Conservation (phyloP, 805 yeast genomes). For the Metschnikowia arizonensis region DNA sequence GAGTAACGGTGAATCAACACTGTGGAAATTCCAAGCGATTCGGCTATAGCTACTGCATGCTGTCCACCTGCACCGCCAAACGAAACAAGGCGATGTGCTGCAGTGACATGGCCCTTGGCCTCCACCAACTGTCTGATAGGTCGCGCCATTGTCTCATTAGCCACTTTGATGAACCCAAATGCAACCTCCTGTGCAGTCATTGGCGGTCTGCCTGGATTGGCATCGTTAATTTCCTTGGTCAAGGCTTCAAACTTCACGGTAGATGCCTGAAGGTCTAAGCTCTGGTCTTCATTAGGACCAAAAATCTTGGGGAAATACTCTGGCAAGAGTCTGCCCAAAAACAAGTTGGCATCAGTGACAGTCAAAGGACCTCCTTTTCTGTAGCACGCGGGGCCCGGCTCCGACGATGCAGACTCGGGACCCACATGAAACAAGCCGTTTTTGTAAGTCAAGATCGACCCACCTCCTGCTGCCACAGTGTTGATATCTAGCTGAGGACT, state of each 20-base stretch:
- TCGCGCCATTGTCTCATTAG: slow-evolving; percentile 20
- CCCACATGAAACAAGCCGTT: slow-evolving; percentile 21
- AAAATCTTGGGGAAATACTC: slow-evolving; percentile 20
- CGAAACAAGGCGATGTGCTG: slow-evolving; percentile 17
- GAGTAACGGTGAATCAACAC: slow-evolving; percentile 19
- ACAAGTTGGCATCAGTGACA: slow-evolving; percentile 20
- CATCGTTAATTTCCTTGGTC: slow-evolving; percentile 14
- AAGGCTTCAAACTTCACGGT: slow-evolving; percentile 12
- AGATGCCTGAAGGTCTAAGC: slow-evolving; percentile 15
- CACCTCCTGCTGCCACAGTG: slow-evolving; percentile 49
- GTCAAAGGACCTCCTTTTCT: slow-evolving; percentile 21
- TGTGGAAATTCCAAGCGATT: slow-evolving; percentile 16
- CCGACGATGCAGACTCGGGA: slow-evolving; percentile 19
- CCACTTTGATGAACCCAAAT: slow-evolving; percentile 18
- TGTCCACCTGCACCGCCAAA: slow-evolving; percentile 23
- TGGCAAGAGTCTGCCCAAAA: slow-evolving; percentile 18
- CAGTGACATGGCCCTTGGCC: slow-evolving; percentile 18
- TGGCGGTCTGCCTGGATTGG: slow-evolving; percentile 10
- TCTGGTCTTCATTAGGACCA: slow-evolving; percentile 16
- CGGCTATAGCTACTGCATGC: slow-evolving; percentile 19
- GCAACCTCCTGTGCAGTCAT: slow-evolving; percentile 20
- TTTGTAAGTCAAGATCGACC: slow-evolving; percentile 28
- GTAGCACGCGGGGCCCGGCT: slow-evolving; percentile 23
- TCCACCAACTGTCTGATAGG: slow-evolving; percentile 20
- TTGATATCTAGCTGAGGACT: slow-evolving; percentile 43